Evolutionary conservation across 2,329 filamentous ascomycete species (phyloP), one percentile per base, ranked within the genome.

Genomic region (Setomelanomma holmii): DNA sequence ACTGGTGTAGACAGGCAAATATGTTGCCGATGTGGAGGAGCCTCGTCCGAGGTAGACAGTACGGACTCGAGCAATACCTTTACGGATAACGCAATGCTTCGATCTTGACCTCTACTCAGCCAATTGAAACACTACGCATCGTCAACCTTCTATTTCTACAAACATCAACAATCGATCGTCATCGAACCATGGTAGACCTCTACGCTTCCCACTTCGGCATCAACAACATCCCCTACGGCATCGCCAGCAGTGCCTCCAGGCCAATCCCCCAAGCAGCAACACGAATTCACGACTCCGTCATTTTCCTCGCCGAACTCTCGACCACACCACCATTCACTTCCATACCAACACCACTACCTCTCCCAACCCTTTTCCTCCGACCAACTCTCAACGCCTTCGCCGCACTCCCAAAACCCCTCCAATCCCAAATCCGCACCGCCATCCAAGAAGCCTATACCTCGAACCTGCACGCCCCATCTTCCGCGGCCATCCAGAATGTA

Each of bases 231-330:
- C 68, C 68, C 4, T 72, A 68, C 20, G 69, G 69, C 12, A 63
- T 72, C 23, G 69, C 66, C 17, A 66, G 57, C 45, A 71, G 68
- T 0, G 21, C 52, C 2, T 60, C 35, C 34, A 56, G 58, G 24
- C 24, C 62, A 19, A 30, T 53, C 3, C 79, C 76, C 24, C 76
- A 79, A 51, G 78, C 77, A 39, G 84, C 75, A 1, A 86, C 84
- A 0, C 77, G 83, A 34, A 68, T 85, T 10, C 68, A 75, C 8
- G 77, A 85, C 45, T 71, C 72, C 4, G 79, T 85, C 0, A 71
- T 86, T 27, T 85, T 85, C 57, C 75, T 87, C 0, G 71, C 72
- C 1, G 76, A 77, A 4, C 65, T 85, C 14, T 69, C 36, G 1
- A 17, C 36, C 73, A 16, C 53, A 68, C 1, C 44, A 64, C 0